Percentiles rank a stretch among this genome's conserved stretches.
Conservation (phyloP, 495 filamentous ascomycete species). For the Elaphomyces granulatus region DNA sequence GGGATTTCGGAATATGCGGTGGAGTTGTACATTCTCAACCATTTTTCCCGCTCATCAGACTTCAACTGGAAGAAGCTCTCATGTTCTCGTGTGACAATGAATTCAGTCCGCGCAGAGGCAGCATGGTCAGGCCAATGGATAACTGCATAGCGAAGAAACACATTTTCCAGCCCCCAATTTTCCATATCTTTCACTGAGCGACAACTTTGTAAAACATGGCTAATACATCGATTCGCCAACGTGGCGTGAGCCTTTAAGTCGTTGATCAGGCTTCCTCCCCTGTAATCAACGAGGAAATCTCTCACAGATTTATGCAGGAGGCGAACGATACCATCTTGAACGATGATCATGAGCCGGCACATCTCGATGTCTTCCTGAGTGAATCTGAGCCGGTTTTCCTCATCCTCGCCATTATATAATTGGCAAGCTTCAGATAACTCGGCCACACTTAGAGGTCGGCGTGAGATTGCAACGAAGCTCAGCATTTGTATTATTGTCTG, state of each 20-base stretch:
- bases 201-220: constrained; percentile 1
- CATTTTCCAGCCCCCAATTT: not conserved
- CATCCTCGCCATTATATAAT: constrained; percentile 8
- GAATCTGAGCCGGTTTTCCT: constrained; percentile 2
- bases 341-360: constrained; percentile 11
- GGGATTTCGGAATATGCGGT: too few species aligned
- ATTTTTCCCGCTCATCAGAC: constrained; percentile 1
- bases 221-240: constrained; percentile 4
- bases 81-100: constrained; percentile 2
- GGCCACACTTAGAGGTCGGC: constrained; percentile 5
- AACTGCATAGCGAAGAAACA: constrained; percentile 2
- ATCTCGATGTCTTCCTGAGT: constrained; percentile 8
- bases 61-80: not conserved
- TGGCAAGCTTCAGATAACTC: constrained; percentile 8
- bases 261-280: not conserved
- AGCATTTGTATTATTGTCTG: constrained; percentile 6
- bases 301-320: constrained; percentile 15
- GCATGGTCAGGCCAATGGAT: constrained; percentile 4
- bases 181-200: too few species aligned
- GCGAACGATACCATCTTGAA: constrained; percentile 6
- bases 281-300: constrained; percentile 8
- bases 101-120: not conserved
- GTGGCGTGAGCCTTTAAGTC: constrained; percentile 2
- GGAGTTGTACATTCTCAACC: constrained; percentile 1
- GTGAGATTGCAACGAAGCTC: constrained; percentile 5